phyloP scores from a whole-genome alignment of 1,284 basidiomycete genomes.

The Fomitiporia mediterranea region DNA sequence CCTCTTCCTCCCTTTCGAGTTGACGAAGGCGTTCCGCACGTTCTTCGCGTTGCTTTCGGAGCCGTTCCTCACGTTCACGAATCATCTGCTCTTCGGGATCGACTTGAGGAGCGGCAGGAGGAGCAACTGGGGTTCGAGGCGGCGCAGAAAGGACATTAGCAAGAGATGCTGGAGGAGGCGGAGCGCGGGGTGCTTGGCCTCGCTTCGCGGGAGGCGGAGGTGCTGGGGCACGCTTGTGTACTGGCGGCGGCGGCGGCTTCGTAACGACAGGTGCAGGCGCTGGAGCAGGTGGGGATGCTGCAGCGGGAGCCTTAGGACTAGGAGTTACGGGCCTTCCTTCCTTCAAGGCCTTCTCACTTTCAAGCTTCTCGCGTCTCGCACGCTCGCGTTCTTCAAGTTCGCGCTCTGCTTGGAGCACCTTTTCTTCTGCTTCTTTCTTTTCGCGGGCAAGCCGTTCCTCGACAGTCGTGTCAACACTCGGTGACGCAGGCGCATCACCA shows the following conservation, averaged over 20 bases:
- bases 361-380: slow-evolving; percentile 61
- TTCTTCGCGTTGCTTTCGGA: slow-evolving; percentile 64
- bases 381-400: slow-evolving; percentile 76
- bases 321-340: slow-evolving; percentile 34
- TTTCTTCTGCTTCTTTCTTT: slow-evolving; percentile 82
- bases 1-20: slow-evolving; percentile 71
- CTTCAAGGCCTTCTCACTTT: slow-evolving; percentile 59
- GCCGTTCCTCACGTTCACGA: slow-evolving; percentile 56
- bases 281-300: slow-evolving; percentile 26
- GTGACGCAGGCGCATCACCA: slow-evolving; percentile 28
- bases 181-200: slow-evolving; percentile 29
- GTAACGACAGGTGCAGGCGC: slow-evolving; percentile 31
- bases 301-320: slow-evolving; percentile 27
- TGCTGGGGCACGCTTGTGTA: slow-evolving; percentile 31
- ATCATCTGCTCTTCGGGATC: slow-evolving; percentile 66
- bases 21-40: slow-evolving; percentile 58
- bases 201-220: slow-evolving; percentile 33
- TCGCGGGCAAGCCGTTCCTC: slow-evolving; percentile 82
- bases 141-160: slow-evolving; percentile 25
- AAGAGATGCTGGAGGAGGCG: slow-evolving; percentile 30
- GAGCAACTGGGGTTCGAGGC: slow-evolving; percentile 30
- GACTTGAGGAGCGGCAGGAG: slow-evolving; percentile 36
- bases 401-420: slow-evolving; percentile 65
- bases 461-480: slow-evolving; percentile 66
- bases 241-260: slow-evolving; percentile 31